Evolutionary conservation across 352 stramenopile species (phyloP).

Genomic region (Pythium apleroticum): DNA sequence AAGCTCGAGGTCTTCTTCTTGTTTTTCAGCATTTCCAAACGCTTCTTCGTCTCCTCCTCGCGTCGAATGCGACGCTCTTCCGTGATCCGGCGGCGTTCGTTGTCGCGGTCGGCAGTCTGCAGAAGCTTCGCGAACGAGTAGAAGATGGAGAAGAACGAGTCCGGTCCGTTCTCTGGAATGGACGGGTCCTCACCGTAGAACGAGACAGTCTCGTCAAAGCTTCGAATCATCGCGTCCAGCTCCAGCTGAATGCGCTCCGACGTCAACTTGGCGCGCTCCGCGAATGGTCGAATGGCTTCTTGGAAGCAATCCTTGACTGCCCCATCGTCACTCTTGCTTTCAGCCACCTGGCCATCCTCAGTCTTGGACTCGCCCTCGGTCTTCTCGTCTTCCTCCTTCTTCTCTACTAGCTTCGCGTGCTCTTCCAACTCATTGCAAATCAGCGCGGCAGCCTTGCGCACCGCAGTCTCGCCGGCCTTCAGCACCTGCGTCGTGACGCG

Average conservation of each 20-base stretch:
- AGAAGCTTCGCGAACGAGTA: slow-evolving; percentile 84
- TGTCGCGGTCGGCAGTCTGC: slow-evolving; percentile 77
- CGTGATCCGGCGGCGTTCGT: slow-evolving; percentile 81
- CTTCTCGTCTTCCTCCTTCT: slow-evolving; percentile 4
- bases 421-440: slow-evolving; percentile 72
- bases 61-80: slow-evolving; percentile 74
- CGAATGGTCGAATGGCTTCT: slow-evolving; percentile 72
- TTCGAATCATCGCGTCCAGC: slow-evolving; percentile 60
- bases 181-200: slow-evolving; percentile 79
- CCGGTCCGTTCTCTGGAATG: slow-evolving; percentile 64
- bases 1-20: slow-evolving; percentile 77
- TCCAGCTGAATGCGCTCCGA: slow-evolving; percentile 57
- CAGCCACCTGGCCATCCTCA: slow-evolving; percentile 34
- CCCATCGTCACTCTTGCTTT: slow-evolving; percentile 26
- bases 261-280: slow-evolving; percentile 57
- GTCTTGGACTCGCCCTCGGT: slow-evolving; percentile 7
- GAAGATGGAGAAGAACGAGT: slow-evolving; percentile 86
- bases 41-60: slow-evolving; percentile 80
- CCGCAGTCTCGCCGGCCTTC: slow-evolving; percentile 68
- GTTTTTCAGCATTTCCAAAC: slow-evolving; percentile 73
- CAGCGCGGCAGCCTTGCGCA: slow-evolving; percentile 68
- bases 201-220: slow-evolving; percentile 62
- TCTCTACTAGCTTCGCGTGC: slow-evolving; percentile 56
- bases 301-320: slow-evolving; percentile 65
- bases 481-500: slow-evolving; percentile 77